Base-by-base conservation (phyloP, 2,329 filamentous ascomycete species). In the Moelleriella libera region DNA sequence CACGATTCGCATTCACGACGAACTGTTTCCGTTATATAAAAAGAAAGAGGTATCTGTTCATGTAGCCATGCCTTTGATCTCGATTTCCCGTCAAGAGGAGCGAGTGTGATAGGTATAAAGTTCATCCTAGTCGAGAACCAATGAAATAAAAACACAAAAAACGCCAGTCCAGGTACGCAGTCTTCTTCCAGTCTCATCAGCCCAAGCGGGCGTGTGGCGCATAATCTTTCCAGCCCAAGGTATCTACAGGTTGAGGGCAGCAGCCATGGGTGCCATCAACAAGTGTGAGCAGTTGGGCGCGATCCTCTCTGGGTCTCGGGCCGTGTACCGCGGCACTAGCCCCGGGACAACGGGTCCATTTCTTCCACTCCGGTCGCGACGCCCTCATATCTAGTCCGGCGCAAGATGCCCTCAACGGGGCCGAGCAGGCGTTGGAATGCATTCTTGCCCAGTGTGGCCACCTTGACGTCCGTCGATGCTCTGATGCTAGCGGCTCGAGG, bases 341-440 rank as follows among this genome's bases (percentile, higher is more conserved):
- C 57, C 40, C 56, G 62, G 53, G 78, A 71, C 55, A 85, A 68
- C 29, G 82, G 82, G 60, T 85, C 82, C 61, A 84, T 72, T 55
- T 80, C 75, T 60, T 84, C 78, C 6, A 82, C 78, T 5, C 78
- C 76, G 28, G 74, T 72, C 62, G 72, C 75, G 55, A 79, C 71
- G 30, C 72, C 74, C 50, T 74, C 69, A 55, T 82, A 82, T 59
- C 73, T 72, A 44, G 77, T 87, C 59, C 92, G 78, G 64, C 92
- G 77, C 86, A 98, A 88, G 62, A 97, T 94, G 51, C 88, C 83
- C 66, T 95, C 88, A 30, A 97, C 89, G 1, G 90, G 89, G 2
- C 92, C 92, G 34, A 98, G 71, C 57, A 98, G 70, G 55, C 92
- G 76, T 70, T 96, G 90, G 68, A 98, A 98, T 5, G 90, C 92